Conservation (phyloP, 805 yeast species). For the Candida nitratophila region DNA sequence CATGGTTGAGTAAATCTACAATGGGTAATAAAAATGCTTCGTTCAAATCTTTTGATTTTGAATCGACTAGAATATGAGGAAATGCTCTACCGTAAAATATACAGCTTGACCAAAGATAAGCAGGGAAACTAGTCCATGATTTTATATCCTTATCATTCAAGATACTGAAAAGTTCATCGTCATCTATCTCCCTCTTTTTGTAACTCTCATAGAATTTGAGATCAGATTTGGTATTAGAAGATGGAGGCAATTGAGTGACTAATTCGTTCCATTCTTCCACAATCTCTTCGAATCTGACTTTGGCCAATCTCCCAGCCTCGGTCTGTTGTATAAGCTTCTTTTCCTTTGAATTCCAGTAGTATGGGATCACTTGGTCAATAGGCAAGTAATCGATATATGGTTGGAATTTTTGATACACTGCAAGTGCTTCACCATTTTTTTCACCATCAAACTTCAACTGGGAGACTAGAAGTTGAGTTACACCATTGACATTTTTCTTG, state of each 20-base stretch:
- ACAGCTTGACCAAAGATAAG: conserved; percentile 68
- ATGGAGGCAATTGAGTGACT: conserved; percentile 15
- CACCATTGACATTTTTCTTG: conserved; percentile 21
- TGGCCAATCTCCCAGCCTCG: conserved; percentile 53
- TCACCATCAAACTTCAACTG: conserved; percentile 32
- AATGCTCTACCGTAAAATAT: conserved; percentile 76
- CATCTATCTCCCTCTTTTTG: conserved; percentile 8
- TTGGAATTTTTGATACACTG: conserved; percentile 13
- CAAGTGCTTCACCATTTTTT: conserved; percentile 7
- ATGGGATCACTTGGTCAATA: conserved; percentile 49
- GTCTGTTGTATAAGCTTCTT: conserved; percentile 54
- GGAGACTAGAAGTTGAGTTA: conserved; percentile 32
- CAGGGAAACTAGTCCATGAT: conserved; percentile 59
- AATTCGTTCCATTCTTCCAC: conserved; percentile 53
- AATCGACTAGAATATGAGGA: conserved; percentile 56
- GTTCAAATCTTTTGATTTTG: conserved; percentile 18
- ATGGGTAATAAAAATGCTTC: conserved; percentile 72
- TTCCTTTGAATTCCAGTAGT: conserved; percentile 54
- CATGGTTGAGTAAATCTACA: conserved; percentile 71
- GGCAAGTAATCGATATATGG: conserved; percentile 50
- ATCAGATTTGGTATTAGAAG: conserved; percentile 12
- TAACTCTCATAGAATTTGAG: conserved; percentile 20
- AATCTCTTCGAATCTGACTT: conserved; percentile 35
- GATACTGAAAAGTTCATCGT: not conserved
- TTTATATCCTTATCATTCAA: not conserved